These are phyloP conservation scores for Fusarium nanum DNA, from an alignment of 2,329 filamentous ascomycete species.

Conservation along the genomic window DNA sequence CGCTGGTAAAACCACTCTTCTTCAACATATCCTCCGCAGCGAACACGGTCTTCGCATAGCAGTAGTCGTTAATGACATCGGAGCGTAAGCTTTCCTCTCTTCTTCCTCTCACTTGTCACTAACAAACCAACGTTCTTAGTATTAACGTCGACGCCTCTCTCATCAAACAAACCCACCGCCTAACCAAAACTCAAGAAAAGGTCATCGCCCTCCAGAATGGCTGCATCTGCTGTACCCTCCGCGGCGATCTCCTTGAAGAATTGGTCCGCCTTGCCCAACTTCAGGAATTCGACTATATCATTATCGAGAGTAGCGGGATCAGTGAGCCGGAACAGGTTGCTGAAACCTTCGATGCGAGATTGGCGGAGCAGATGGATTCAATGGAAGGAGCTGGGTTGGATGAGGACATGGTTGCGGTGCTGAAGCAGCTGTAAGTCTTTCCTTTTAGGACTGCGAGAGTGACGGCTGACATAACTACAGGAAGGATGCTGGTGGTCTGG, in stretches of 20 bases:
- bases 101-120: not conserved
- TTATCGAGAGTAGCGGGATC: conserved; percentile 78
- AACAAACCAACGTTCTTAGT: conserved; percentile 44
- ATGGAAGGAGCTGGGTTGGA: conserved; percentile 50
- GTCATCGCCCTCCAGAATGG: conserved; percentile 77
- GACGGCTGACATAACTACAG: conserved; percentile 36
- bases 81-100: conserved; percentile 55
- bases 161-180: conserved; percentile 65
- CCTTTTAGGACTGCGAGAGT: fast-evolving
- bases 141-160: conserved; percentile 74
- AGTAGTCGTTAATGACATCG: conserved; percentile 80
- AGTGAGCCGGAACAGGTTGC: conserved; percentile 80
- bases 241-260: conserved; percentile 77
- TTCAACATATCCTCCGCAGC: conserved; percentile 74
- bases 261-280: conserved; percentile 72
- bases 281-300: conserved; percentile 75
- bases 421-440: conserved; percentile 51
- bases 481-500: conserved; percentile 70
- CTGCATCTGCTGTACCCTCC: conserved; percentile 81
- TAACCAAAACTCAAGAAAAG: conserved; percentile 71
- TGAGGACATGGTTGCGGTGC: conserved; percentile 50
- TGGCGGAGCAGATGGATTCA: conserved; percentile 60
- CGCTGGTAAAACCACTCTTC: conserved; percentile 76
- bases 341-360: conserved; percentile 74
- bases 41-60: conserved; percentile 76